phyloP scores from a whole-genome alignment of 441 rosid species.

The Iberis amara region DNA sequence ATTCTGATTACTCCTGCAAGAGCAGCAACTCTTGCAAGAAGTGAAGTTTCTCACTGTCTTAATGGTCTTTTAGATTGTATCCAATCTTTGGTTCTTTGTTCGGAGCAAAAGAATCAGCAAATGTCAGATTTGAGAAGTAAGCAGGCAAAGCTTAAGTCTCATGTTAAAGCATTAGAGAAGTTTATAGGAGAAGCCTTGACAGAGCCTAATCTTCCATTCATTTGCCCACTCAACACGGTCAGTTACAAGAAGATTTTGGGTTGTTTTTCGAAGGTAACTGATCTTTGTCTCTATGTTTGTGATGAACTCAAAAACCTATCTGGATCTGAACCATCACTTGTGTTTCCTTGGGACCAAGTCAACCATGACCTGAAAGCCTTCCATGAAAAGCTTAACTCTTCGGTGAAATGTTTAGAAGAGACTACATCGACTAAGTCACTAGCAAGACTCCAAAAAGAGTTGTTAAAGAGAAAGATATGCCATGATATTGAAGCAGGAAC shows the following conservation, averaged over 20 bases:
- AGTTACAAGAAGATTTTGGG: conserved; percentile 39
- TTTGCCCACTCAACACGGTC: conserved; percentile 41
- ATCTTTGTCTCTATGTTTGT: conserved; percentile 40
- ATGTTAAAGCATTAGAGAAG: conserved; percentile 33
- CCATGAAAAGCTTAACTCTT: conserved; percentile 32
- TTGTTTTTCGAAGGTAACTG: conserved; percentile 39
- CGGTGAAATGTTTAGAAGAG: conserved; percentile 42
- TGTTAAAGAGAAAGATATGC: conserved; percentile 36
- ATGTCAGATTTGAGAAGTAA: conserved; percentile 33
- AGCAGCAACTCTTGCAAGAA: conserved; percentile 56
- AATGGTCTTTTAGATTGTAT: conserved; percentile 36
- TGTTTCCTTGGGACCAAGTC: conserved; percentile 31
- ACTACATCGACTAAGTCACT: conserved; percentile 31
- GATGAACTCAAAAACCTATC: conserved; percentile 34
- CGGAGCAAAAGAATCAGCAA: conserved; percentile 27
- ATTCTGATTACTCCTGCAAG: conserved; percentile 43
- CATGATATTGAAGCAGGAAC: conserved; percentile 47
- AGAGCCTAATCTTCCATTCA: conserved; percentile 64
- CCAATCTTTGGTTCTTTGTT: conserved; percentile 27
- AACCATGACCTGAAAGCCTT: conserved; percentile 39
- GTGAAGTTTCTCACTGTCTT: conserved; percentile 42
- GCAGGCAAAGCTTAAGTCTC: conserved; percentile 38
- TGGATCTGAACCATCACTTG: conserved; percentile 23
- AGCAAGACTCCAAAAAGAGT: conserved; percentile 27
- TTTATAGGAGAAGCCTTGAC: conserved; percentile 49